Evolutionary conservation across 331 rosid species (phyloP), one percentile per base, ranked within the genome.

Genomic region (Phaseolus coccineus): DNA sequence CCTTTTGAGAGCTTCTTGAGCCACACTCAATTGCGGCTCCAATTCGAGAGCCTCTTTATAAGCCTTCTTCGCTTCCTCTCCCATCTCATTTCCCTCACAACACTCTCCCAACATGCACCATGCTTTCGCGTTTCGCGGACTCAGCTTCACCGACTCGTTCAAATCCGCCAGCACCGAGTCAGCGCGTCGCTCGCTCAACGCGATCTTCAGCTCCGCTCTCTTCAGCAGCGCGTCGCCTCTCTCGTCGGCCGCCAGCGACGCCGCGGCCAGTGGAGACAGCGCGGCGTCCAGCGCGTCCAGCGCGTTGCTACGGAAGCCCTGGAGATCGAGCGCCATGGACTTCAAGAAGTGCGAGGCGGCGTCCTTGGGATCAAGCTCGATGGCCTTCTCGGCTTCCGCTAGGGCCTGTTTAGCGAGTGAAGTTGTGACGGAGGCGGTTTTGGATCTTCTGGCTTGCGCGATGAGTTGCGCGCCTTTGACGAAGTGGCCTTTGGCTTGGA

Each of bases 341-440:
- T 93, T 93, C 55, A 95, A 91, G 19, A 95, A 87, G 91, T 95
- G 92, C 15, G 94, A 73, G 0, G 98, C 98, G 2, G 97, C 98
- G 81, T 95, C 98, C 46, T 85, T 91, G 0, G 97, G 97, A 44
- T 90, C 94, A 6, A 93, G 84, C 0, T 84, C 85, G 83, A 96
- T 91, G 46, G 99, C 92, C 50, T 78, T 82, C 0, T 92, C 94
- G 35, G 99, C 98, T 76, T 91, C 96, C 33, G 78, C 87, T 59
- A 85, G 33, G 12, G 94, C 93, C 39, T 90, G 82, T 37, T 89
- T 73, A 27, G 88, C 87, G 51, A 83, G 71, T 2, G 61, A 24
- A 0, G 11, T 6, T 28, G 62, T 1, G 13, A 22, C 14, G 64
- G 85, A 40, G 37, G 74, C 3, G 25, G 0, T 53, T 70, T 78